Base-by-base conservation (phyloP, 2,329 filamentous ascomycete genomes). In the Zopfia rhizophila region DNA sequence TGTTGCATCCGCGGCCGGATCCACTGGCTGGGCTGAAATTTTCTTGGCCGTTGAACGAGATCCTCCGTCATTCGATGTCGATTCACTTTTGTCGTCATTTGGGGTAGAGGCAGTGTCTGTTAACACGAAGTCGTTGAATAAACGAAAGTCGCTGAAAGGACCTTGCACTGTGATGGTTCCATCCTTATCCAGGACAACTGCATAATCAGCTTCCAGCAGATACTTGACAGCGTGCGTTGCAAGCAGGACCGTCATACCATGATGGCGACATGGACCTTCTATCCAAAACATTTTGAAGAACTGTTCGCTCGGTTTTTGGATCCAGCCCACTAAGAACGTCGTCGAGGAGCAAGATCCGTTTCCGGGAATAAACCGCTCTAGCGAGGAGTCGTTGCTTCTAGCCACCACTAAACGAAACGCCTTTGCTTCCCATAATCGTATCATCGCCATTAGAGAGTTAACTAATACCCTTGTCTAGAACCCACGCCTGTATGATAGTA, bases 281-380 rank as follows among this genome's bases (percentile, higher is more conserved):
- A n/a, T n/a, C n/a, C n/a, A n/a, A n/a, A n/a, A n/a, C n/a, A n/a
- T n/a, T n/a, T n/a, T n/a, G n/a, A n/a, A n/a, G n/a, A n/a, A n/a
- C n/a, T n/a, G n/a, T n/a, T n/a, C n/a, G n/a, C 47, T 76, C 75
- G 1, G 76, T 78, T 3, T 69, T 65, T 14, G 68, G 66, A 51
- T 80, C 78, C 5, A 79, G 65, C 7, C 77, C 76, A 36, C 72
- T 75, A 21, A 80, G 67, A 12, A 77, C 71, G 48, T 79, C 76
- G 49, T 80, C 77, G 10, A 79, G 59, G 11, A 79, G 61, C n/a
- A 78, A 56, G 11, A 77, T 56, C 11, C 70, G 62, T 32, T 68
- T 69, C 31, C 71, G 65, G 6, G 77, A 67, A 58, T 79, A 80
- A 3, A 79, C 62, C n/a, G 77, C 76, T 28, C 78, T 66, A 28